Percentiles rank a stretch among this genome's conserved stretches.
These are phyloP conservation scores for Exserohilum rostratum DNA, from an alignment of 2,329 filamentous ascomycete species.

Conservation along the genomic window DNA sequence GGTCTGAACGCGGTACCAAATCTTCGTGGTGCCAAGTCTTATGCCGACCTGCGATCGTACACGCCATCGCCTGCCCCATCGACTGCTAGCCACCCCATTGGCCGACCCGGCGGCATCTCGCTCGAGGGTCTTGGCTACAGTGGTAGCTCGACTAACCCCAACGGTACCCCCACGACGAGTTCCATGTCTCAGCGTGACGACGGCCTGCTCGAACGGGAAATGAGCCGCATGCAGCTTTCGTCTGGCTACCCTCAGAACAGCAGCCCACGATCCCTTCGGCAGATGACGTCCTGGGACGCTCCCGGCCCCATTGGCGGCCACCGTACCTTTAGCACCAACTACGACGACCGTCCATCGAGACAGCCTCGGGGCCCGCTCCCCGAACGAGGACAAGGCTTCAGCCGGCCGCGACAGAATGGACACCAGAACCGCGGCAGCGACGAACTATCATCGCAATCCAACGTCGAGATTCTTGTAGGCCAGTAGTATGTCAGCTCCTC, in stretches of 20 bases:
- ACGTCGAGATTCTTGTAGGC: conserved; percentile 69
- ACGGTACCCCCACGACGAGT: conserved; percentile 65
- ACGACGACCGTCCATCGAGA: conserved; percentile 65
- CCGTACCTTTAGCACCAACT: conserved; percentile 64
- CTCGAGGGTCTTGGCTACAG: conserved; percentile 53
- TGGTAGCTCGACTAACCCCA: conserved; percentile 68
- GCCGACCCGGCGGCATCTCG: conserved; percentile 64
- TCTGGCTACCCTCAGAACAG: conserved; percentile 57
- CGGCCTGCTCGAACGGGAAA: conserved; percentile 66
- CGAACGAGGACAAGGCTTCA: conserved; percentile 65
- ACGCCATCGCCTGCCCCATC: conserved; percentile 92
- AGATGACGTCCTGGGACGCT: conserved; percentile 66
- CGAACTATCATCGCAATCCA: conserved; percentile 65
- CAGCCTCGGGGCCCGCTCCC: conserved; percentile 67
- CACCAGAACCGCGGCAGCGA: conserved; percentile 68
- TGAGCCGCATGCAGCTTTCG: conserved; percentile 63
- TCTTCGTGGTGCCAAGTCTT: conserved; percentile 92
- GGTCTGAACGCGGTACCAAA: conserved; percentile 74
- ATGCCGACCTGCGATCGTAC: conserved; percentile 92
- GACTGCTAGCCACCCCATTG: conserved; percentile 81
- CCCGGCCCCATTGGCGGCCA: conserved; percentile 69
- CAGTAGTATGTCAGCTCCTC: conserved; percentile 47
- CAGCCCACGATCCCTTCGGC: conserved; percentile 65
- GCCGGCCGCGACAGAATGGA: conserved; percentile 63
- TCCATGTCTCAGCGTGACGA: conserved; percentile 61